Conservation (phyloP, 805 yeast species). For the Lachancea dasiensis region DNA sequence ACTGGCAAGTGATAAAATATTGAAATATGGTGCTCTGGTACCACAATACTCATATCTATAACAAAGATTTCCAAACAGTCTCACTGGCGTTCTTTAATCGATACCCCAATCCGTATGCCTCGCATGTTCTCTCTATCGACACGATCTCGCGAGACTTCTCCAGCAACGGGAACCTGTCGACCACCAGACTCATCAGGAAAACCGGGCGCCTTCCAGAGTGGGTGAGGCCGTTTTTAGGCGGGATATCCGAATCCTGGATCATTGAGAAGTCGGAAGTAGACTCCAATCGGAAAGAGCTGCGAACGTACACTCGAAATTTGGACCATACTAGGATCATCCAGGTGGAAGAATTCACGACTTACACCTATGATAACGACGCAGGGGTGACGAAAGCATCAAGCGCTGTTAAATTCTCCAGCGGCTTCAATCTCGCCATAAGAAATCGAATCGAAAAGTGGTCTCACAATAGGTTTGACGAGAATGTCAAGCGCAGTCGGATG, state of each 20-base stretch:
- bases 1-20: background rate
- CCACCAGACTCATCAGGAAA: slow-evolving; percentile 71
- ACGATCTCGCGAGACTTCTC: slow-evolving; percentile 60
- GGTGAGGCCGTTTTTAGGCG: slow-evolving; percentile 69
- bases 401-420: slow-evolving; percentile 64
- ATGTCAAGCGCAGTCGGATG: slow-evolving; percentile 55
- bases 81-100: slow-evolving; percentile 70
- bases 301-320: slow-evolving; percentile 71
- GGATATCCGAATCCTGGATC: slow-evolving; percentile 68
- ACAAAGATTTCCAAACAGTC: slow-evolving; percentile 64
- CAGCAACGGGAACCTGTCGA: slow-evolving; percentile 54
- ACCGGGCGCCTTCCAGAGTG: slow-evolving; percentile 76
- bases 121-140: slow-evolving; percentile 80
- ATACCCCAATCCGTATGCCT: slow-evolving; percentile 71
- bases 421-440: slow-evolving; percentile 51
- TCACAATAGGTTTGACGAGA: slow-evolving; percentile 58
- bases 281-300: slow-evolving; percentile 47
- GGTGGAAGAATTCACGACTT: slow-evolving; percentile 71
- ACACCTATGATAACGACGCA: slow-evolving; percentile 34
- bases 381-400: slow-evolving; percentile 44
- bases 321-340: slow-evolving; percentile 76
- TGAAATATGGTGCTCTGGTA: slow-evolving; percentile 57
- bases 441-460: slow-evolving; percentile 82
- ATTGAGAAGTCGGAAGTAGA: slow-evolving; percentile 74
- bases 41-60: slow-evolving; percentile 48